Evolutionary conservation across 331 rosid species (phyloP), one percentile per base, ranked within the genome.

Genomic region (Quercus tomentella): DNA sequence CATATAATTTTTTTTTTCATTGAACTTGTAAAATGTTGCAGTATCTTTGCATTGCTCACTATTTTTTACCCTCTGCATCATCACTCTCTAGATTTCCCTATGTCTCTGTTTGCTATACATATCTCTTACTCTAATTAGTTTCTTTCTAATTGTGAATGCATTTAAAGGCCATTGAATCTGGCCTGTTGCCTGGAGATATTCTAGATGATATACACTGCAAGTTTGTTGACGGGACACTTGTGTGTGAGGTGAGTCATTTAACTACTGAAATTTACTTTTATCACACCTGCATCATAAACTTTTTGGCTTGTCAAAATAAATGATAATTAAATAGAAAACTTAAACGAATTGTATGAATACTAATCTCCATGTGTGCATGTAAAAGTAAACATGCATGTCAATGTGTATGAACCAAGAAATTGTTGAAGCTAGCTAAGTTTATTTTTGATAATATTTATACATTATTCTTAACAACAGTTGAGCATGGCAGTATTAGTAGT

Each of bases 141-240:
- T 75, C 23, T 67, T 81, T 76, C 52, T 77, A 41, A 84, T 35
- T 77, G 45, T 76, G 61, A 60, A 55, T 84, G 56, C 70, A 52
- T 81, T 85, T 87, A 81, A 33, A 95, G 99, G 98, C 98, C 74
- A 96, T 96, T 81, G 99, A 96, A 83, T 91, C 97, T 79, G 99
- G 98, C 75, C 97, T 88, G 84, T 86, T 93, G 86, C 99, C 98
- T 80, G 96, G 97, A 80, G 99, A 96, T 80, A 86, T 93, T 78
- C 89, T 93, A 62, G 98, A 93, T 86, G 98, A 90, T 79, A 89
- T 96, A 82, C 98, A 98, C 69, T 92, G 94, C 91, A 96, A 93
- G 80, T 96, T 84, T 79, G 76, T 92, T 77, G 90, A 96, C 83
- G 98, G 99, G 82, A 82, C 93, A 76, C 88, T 96, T 67, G 84